Base-by-base conservation (phyloP, 768 basidiomycete species). In the Lentinula sp. region DNA sequence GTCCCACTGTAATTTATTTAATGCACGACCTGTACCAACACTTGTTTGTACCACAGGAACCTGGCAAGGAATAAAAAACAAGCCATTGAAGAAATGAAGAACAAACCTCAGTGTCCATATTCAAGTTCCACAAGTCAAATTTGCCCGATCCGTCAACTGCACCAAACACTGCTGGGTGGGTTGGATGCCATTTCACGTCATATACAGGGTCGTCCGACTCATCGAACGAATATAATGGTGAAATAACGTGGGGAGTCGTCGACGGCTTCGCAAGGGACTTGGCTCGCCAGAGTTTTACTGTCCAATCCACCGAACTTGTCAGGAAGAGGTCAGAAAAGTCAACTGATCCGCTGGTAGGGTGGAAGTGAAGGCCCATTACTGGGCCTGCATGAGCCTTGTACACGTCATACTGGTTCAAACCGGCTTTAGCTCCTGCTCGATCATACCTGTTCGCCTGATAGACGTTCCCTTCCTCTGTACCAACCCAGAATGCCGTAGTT, bases 161-260 rank as follows among this genome's bases (percentile, higher is more conserved):
- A 21, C 92, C 95, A 71, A 98, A 99, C 51, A 95, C 63, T 1
- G 96, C 94, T 13, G 97, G 97, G 74, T 99, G 95, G 13, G 85
- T 80, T 5, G 96, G 95, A 71, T 99, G 97, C 97, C 97, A 99
- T 71, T 89, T 92, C 50, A 93, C 95, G 75, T 98, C 97, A 75
- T 97, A 98, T 9, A 99, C 96, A 70, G 98, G 98, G 72, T 99
- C 97, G 70, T 95, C 94, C 11, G 95, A 92, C 73, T 98, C 96
- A 65, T 99, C 96, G 68, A 99, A 98, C 43, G 93, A 94, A 70
- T 95, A 90, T 23, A 98, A 66, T 2, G 96, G 92, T 0, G 83
- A 49, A n/a, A 95, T 78, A 16, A 73, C 71, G 65, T 84, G 82
- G 16, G 77, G 76, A 0, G 76, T 68, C 40, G 87, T 86, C 6